phyloP scores from a whole-genome alignment of 495 filamentous ascomycete species.

The Neurospora pannonica region DNA sequence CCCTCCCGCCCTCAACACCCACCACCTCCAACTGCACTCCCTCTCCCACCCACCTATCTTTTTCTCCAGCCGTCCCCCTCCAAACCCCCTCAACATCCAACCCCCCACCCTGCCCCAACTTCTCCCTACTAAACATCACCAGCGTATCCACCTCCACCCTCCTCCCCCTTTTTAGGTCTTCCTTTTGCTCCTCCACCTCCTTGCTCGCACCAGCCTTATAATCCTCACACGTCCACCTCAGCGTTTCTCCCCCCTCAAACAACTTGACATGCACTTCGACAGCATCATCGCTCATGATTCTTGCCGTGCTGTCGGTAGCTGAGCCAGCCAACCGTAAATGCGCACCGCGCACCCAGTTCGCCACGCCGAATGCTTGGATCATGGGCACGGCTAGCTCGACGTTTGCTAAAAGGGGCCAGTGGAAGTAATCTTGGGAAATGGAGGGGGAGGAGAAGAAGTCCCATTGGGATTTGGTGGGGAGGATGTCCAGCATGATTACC shows the following conservation, averaged over 20 bases:
- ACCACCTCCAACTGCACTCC: slow-evolving; percentile 16
- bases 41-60: slow-evolving; percentile 28
- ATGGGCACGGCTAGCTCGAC: slow-evolving; percentile 32
- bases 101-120: slow-evolving; percentile 30
- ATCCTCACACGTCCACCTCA: slow-evolving; percentile 36
- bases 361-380: slow-evolving; percentile 35
- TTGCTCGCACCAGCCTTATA: slow-evolving; percentile 33
- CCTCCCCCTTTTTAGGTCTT: slow-evolving; percentile 33
- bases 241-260: slow-evolving; percentile 29
- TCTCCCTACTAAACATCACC: slow-evolving; percentile 31
- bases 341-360: slow-evolving; percentile 22
- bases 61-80: slow-evolving; percentile 11
- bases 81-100: slow-evolving; percentile 37
- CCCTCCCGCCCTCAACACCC: slow-evolving; percentile 30
- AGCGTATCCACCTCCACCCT: slow-evolving; percentile 32
- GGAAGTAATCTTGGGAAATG: slow-evolving; percentile 27
- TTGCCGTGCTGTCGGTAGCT: background rate
- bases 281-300: slow-evolving; percentile 10
- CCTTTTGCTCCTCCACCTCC: slow-evolving; percentile 33
- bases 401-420: slow-evolving; percentile 45
- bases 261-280: slow-evolving; percentile 29
- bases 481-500: slow-evolving; percentile 35
- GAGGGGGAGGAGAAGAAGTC: slow-evolving; percentile 15
- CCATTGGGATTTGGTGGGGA: slow-evolving; percentile 38
- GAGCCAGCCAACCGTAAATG: slow-evolving; percentile 22